A percentile compares a stretch with the other conserved stretches of the same genome.
Conservation (phyloP, 305 asterid species). For the Fraxinus angustifolia region DNA sequence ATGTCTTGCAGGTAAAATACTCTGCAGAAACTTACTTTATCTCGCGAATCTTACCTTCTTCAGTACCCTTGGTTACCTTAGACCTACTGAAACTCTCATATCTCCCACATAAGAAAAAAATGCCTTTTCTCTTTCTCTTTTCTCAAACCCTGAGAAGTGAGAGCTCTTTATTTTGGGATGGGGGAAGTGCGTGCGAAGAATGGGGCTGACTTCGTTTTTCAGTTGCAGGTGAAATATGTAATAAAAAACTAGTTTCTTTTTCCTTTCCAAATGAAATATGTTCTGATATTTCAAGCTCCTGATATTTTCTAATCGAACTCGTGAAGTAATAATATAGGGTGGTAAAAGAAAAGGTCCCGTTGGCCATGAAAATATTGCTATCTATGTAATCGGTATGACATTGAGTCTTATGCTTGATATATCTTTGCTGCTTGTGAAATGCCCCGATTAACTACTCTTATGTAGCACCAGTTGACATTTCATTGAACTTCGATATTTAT, state of each 20-base stretch:
- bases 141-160: background rate
- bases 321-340: constrained; percentile 8
- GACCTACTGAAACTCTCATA: background rate
- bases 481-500: background rate
- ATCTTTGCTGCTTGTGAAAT: constrained; percentile 5
- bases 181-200: background rate
- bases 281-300: background rate
- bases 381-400: background rate
- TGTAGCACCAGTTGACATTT: background rate
- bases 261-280: background rate
- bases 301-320: background rate
- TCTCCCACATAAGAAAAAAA: background rate
- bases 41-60: background rate
- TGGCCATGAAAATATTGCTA: background rate
- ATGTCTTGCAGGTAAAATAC: constrained; percentile 40
- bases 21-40: background rate
- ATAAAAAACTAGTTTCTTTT: background rate
- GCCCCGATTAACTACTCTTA: constrained; percentile 2
- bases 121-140: background rate
- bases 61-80: background rate
- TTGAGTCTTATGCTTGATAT: background rate
- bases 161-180: background rate
- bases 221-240: background rate
- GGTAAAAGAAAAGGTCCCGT: background rate
- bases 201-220: background rate